These are phyloP conservation scores for Pouteria glomerata DNA, from an alignment of 148 eudicot genomes.

Conservation along the genomic window DNA sequence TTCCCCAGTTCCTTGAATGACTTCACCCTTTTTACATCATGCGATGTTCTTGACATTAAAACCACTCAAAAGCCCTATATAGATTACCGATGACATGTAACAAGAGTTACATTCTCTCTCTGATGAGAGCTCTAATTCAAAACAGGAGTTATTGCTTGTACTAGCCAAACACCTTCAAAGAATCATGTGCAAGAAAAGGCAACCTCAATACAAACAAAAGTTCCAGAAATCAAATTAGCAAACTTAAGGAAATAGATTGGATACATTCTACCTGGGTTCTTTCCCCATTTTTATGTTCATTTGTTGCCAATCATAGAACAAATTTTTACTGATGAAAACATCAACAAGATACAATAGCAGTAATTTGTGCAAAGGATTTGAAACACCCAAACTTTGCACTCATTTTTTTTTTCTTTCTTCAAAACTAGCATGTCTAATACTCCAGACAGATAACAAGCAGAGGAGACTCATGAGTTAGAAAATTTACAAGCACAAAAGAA, in stretches of 20 bases:
- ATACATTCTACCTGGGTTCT: too few species aligned
- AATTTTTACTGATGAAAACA: background rate
- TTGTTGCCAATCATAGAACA: background rate
- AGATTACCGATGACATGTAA: background rate
- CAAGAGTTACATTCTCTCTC: background rate
- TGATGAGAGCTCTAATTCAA: too few species aligned
- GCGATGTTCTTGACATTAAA: background rate
- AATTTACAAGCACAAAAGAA: constrained; percentile 4
- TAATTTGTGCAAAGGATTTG: background rate
- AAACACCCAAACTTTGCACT: constrained; percentile 5
- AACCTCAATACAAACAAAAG: too few species aligned
- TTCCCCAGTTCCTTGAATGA: background rate
- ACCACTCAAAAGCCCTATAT: background rate
- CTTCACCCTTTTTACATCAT: background rate
- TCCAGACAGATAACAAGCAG: constrained; percentile 11
- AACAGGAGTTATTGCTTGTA: too few species aligned
- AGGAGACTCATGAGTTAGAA: constrained; percentile 13
- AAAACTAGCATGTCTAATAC: background rate
- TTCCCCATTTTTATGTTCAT: background rate
- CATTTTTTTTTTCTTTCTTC: background rate
- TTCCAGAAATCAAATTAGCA: too few species aligned
- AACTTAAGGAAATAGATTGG: too few species aligned
- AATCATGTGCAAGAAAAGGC: too few species aligned
- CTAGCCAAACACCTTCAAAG: too few species aligned
- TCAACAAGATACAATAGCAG: constrained; percentile 8